Conservation (phyloP, 2,329 filamentous ascomycete species). For the Arthrobotrys megalospora region DNA sequence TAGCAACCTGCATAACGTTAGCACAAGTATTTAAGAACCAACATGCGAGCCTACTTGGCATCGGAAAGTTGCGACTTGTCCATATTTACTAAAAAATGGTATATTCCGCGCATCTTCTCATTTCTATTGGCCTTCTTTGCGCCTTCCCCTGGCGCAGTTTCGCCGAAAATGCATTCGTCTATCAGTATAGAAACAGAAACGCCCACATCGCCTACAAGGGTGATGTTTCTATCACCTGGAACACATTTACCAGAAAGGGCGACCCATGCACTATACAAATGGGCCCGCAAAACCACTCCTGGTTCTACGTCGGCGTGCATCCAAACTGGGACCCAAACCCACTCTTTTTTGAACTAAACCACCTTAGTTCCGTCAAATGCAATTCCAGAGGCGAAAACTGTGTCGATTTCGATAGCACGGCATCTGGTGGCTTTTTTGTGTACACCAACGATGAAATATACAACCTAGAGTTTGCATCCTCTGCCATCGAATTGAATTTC, state of each 20-base stretch:
- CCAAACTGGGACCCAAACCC: slow-evolving; percentile 33
- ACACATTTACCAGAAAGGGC: not conserved
- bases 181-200: slow-evolving; percentile 21
- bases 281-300: slow-evolving; percentile 29
- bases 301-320: slow-evolving; percentile 29
- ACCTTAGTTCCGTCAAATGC: slow-evolving; percentile 16
- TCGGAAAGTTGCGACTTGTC: not conserved
- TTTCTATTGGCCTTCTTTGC: not conserved
- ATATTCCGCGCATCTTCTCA: not conserved
- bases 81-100: not conserved
- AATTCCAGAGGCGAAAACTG: slow-evolving; percentile 17
- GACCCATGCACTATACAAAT: slow-evolving; percentile 22
- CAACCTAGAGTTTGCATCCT: slow-evolving; percentile 24
- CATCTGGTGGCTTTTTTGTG: not conserved
- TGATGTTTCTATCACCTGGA: slow-evolving; percentile 24
- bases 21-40: not conserved
- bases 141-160: not conserved
- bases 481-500: slow-evolving; percentile 15
- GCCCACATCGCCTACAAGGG: slow-evolving; percentile 30
- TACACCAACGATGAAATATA: slow-evolving; percentile 34
- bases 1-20: slow-evolving; percentile 3
- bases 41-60: not conserved
- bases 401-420: slow-evolving; percentile 3
- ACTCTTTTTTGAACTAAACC: slow-evolving; percentile 16
- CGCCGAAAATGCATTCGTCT: slow-evolving; percentile 14